Conservation (phyloP, 495 filamentous ascomycete genomes). For the Podospora comata region DNA sequence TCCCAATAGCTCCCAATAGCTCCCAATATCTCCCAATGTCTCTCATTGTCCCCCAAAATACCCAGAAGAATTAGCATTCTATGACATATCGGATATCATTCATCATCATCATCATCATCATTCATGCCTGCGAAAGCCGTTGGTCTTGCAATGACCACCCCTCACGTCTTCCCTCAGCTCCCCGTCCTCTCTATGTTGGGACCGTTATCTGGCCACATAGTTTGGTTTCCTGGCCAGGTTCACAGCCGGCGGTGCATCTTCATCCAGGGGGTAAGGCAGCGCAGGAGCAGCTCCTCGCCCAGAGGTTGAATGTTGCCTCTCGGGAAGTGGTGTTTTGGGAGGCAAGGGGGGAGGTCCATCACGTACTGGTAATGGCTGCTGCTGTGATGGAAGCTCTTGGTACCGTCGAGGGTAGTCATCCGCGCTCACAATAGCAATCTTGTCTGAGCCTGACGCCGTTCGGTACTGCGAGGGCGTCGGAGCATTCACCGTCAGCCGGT, state of each 20-base stretch:
- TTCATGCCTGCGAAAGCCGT: not conserved
- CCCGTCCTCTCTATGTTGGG: not conserved
- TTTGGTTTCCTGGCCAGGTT: conserved; percentile 85
- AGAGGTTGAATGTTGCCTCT: conserved; percentile 21
- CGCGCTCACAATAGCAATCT: conserved; percentile 56
- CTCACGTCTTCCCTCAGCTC: not conserved
- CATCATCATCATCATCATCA: conserved; percentile 3
- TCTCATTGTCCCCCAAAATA: not conserved
- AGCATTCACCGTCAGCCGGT: conserved; percentile 47
- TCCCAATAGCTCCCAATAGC: too few species aligned
- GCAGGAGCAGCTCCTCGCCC: conserved; percentile 23
- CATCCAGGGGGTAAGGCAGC: conserved; percentile 71
- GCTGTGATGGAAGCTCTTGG: conserved; percentile 45
- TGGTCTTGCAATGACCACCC: not conserved
- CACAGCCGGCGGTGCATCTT: conserved; percentile 77
- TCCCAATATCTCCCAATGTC: too few species aligned
- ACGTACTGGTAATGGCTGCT: conserved; percentile 37
- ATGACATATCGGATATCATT: conserved; percentile 1
- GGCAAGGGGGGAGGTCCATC: conserved; percentile 73
- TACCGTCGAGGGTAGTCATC: conserved; percentile 56
- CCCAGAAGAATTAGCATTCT: not conserved
- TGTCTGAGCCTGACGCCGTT: conserved; percentile 50
- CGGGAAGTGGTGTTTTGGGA: conserved; percentile 77
- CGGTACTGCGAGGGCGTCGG: conserved; percentile 54
- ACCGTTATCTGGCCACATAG: conserved; percentile 54